phyloP scores from a whole-genome alignment of 2,329 filamentous ascomycete species.

The Botrytis paeoniae region DNA sequence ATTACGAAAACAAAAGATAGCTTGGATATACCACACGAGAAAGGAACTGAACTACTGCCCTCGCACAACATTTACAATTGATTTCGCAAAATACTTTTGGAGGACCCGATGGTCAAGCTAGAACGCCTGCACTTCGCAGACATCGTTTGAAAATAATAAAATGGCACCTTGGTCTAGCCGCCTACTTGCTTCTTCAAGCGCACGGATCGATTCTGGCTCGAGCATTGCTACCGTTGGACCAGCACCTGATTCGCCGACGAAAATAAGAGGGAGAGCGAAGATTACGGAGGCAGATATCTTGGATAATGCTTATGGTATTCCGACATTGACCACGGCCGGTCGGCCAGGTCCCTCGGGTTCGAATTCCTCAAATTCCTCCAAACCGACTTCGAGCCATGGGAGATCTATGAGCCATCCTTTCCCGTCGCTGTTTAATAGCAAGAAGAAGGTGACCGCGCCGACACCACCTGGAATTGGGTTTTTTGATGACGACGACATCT shows the following conservation, averaged over 20 bases:
- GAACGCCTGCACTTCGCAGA: conserved; percentile 18
- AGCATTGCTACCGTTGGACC: conserved; percentile 8
- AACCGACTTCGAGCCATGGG: conserved; percentile 20
- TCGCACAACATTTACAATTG: conserved; percentile 22
- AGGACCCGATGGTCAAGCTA: conserved; percentile 13
- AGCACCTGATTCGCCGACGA: conserved; percentile 12
- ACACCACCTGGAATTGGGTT: conserved; percentile 19
- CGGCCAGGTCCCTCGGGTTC: conserved; percentile 19
- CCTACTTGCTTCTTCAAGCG: conserved; percentile 33
- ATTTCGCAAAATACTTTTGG: conserved; percentile 21
- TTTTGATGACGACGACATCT: conserved; percentile 2
- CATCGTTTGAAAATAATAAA: conserved; percentile 19
- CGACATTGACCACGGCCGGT: conserved; percentile 24
- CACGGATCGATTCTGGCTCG: conserved; percentile 28
- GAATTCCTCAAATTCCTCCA: conserved; percentile 19
- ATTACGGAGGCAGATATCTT: conserved; percentile 37
- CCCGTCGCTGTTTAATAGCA: conserved; percentile 64
- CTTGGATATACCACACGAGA: conserved; percentile 10
- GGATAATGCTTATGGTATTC: conserved; percentile 36
- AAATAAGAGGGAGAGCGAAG: conserved; percentile 21
- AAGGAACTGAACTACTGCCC: conserved; percentile 11
- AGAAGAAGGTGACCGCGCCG: conserved; percentile 48
- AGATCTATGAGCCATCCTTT: conserved; percentile 77
- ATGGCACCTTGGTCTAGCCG: conserved; percentile 38
- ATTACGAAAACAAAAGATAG: conserved; percentile 12